Conservation (phyloP, 495 filamentous ascomycete genomes). For the Penicillium steckii region DNA sequence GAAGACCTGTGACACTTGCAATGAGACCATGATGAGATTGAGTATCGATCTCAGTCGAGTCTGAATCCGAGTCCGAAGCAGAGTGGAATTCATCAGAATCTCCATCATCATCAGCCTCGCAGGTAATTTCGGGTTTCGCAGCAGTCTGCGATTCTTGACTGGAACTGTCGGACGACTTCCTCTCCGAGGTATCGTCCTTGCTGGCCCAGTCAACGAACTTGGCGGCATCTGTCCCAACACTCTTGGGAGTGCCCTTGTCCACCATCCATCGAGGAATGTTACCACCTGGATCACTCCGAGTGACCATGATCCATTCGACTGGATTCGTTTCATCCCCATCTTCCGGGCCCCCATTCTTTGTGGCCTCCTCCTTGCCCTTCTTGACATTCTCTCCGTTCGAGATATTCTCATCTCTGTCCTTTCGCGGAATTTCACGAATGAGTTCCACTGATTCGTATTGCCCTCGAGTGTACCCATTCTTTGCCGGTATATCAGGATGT, state of each 20-base stretch:
- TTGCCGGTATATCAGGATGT: conserved; percentile 68
- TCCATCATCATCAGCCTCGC: conserved; percentile 8
- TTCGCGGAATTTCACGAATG: conserved; percentile 74
- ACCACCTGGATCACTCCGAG: conserved; percentile 89
- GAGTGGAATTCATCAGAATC: conserved; percentile 5
- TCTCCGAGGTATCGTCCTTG: conserved; percentile 45
- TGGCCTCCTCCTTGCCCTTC: conserved; percentile 27
- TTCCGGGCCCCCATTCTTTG: conserved; percentile 30
- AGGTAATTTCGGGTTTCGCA: too few species aligned
- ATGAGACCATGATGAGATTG: conserved; percentile 42
- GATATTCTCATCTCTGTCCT: conserved; percentile 6
- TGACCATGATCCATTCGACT: conserved; percentile 97
- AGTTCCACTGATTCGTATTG: conserved; percentile 91
- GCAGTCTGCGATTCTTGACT: conserved; percentile 3
- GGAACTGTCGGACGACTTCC: conserved; percentile 12
- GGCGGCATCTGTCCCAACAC: conserved; percentile 76
- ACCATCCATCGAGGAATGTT: conserved; percentile 93
- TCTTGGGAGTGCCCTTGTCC: conserved; percentile 82
- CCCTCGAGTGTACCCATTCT: conserved; percentile 73
- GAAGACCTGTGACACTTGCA: conserved; percentile 41
- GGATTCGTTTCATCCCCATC: conserved; percentile 57
- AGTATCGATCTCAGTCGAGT: conserved; percentile 17
- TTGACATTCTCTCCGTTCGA: background rate
- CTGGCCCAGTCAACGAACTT: conserved; percentile 88
- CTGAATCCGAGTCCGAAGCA: conserved; percentile 17